Evolutionary conservation across 1,284 basidiomycete genomes (phyloP).

Genomic region (Trichosporon sp.): DNA sequence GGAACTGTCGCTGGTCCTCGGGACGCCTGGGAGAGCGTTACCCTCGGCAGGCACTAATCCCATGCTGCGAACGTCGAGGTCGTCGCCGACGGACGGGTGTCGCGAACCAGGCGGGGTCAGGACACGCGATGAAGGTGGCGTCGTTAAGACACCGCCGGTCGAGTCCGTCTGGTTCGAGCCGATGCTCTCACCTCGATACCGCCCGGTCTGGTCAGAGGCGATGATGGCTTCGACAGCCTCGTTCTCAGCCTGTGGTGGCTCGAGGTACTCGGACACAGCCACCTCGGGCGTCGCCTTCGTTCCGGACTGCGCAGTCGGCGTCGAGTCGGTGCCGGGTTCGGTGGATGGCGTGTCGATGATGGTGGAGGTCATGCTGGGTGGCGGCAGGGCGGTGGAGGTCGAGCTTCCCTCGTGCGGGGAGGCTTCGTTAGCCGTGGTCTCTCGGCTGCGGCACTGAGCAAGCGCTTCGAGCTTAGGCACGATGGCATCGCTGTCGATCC

Average conservation of each 20-base stretch:
- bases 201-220: neutral
- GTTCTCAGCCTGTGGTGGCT: neutral
- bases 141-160: conserved; percentile 17
- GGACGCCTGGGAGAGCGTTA: conserved; percentile 8
- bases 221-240: neutral
- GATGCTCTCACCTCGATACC: conserved; percentile 30
- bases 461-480: neutral
- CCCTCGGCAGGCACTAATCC: conserved; percentile 18
- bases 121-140: conserved; percentile 10
- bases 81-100: neutral
- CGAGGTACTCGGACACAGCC: neutral
- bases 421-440: neutral
- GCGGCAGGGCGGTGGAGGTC: neutral
- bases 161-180: conserved; percentile 28
- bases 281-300: neutral
- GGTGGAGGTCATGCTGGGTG: neutral
- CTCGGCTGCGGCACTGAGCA: neutral
- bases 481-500: neutral
- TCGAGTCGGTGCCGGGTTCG: neutral
- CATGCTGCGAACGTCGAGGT: conserved; percentile 20
- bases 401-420: neutral
- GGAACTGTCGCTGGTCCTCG: conserved; percentile 7
- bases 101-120: conserved; percentile 10
- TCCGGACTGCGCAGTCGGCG: neutral
- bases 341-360: neutral